phyloP scores from a whole-genome alignment of 108 stramenopile genomes.

The Chaetoceros muelleri region DNA sequence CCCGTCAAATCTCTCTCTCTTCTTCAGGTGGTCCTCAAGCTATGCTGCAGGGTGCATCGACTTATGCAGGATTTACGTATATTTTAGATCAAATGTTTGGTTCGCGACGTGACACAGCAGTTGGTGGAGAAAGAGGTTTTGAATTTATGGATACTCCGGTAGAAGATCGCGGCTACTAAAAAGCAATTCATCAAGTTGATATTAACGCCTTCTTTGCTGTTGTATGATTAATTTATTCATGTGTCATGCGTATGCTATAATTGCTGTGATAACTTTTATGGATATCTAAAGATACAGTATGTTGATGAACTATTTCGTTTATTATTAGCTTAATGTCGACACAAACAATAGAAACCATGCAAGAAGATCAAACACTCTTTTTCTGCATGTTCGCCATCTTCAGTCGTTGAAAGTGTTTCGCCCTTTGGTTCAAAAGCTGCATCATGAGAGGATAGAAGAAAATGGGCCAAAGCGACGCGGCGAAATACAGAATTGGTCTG shows the following conservation, averaged over 20 bases:
- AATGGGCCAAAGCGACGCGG: conserved; percentile 33
- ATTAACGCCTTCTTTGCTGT: too few relatives aligned
- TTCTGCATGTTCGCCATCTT: too few relatives aligned
- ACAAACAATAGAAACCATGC: too few relatives aligned
- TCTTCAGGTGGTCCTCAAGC: conserved; percentile 49
- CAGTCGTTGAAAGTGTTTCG: conserved; percentile 20
- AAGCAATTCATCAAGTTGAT: too few relatives aligned
- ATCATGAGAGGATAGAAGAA: conserved; percentile 30
- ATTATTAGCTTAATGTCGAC: too few relatives aligned
- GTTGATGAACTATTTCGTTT: too few relatives aligned
- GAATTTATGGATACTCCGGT: not conserved
- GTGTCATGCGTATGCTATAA: too few relatives aligned
- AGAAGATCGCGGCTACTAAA: not conserved
- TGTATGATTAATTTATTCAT: too few relatives aligned
- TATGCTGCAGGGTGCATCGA: conserved; percentile 59
- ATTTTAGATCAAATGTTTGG: conserved; percentile 30
- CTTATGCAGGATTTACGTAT: conserved; percentile 65
- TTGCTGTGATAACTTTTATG: too few relatives aligned
- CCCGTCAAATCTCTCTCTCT: too few relatives aligned
- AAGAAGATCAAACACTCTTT: too few relatives aligned
- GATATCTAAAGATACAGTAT: too few relatives aligned
- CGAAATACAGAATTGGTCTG: conserved; percentile 11
- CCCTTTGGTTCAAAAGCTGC: conserved; percentile 30
- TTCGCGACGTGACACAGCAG: conserved; percentile 8
- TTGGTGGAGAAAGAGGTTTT: conserved; percentile 1